Conservation (phyloP, 2,329 filamentous ascomycete genomes). For the Xylaria sp. region DNA sequence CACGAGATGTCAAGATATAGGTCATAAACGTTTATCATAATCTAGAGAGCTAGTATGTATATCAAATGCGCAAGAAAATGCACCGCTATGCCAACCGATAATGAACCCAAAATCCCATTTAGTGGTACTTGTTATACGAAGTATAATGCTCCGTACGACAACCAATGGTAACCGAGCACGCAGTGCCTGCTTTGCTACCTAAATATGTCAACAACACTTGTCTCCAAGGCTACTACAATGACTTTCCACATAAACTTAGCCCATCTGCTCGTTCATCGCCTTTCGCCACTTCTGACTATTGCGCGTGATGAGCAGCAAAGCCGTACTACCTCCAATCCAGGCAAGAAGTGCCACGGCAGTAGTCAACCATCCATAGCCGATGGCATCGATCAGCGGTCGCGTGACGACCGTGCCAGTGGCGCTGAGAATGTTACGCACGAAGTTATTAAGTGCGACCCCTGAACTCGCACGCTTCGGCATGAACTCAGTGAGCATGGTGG, state of each 20-base stretch:
- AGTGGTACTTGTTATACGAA: neutral
- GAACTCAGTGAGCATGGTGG: slow-evolving; percentile 88
- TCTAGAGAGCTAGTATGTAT: neutral
- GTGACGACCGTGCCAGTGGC: slow-evolving; percentile 77
- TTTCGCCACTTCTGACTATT: slow-evolving; percentile 72
- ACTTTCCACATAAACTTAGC: neutral
- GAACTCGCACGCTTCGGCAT: slow-evolving; percentile 76
- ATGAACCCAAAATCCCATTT: neutral
- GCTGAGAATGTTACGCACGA: slow-evolving; percentile 80
- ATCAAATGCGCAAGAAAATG: neutral
- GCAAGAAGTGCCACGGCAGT: slow-evolving; percentile 67
- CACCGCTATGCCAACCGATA: neutral
- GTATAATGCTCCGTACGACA: neutral
- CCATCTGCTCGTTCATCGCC: slow-evolving; percentile 64
- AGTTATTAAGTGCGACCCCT: slow-evolving; percentile 84
- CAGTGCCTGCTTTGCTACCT: neutral
- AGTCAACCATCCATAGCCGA: slow-evolving; percentile 82
- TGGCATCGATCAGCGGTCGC: slow-evolving; percentile 74
- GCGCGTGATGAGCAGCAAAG: slow-evolving; percentile 70
- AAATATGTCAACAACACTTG: neutral
- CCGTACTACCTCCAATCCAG: slow-evolving; percentile 65
- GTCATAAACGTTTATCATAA: neutral
- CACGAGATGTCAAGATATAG: neutral
- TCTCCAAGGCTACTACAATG: neutral
- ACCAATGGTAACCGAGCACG: neutral